Evolutionary conservation across 805 yeast species (phyloP), one percentile per base, ranked within the genome.

Genomic region (Kodamaea hsintzibuensis): DNA sequence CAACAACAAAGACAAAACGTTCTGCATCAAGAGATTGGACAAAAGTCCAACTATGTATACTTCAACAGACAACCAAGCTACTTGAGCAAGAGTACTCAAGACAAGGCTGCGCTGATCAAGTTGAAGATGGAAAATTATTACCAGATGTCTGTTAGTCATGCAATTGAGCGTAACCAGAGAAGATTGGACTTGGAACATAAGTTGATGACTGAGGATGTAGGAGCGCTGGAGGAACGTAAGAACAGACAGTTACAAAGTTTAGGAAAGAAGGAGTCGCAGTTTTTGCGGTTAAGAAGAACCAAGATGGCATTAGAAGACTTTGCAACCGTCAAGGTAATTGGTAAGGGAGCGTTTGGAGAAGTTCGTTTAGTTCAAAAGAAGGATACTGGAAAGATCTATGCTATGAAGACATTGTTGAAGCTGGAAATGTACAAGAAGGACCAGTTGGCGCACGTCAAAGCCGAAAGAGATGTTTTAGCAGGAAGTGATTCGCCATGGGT

Each of bases 341-440:
- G 99, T 49, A 95, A 95, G 69, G 99, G 99, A 58, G 97, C 99
- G 0, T 95, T 95, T 74, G 99, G 99, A 57, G 98, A 91, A 66
- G 99, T 95, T 37, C 82, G 98, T 57, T 77, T 95, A 51, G 98
- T 95, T 12, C 98, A 95, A 66, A 93, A 92, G 76, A 80, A 77
- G 51, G 99, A 95, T 70, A 88, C 95, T 0, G 96, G 97, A 51
- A 87, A 89, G 71, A 92, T 89, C 37, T 91, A 85, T 74, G 97
- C 96, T 48, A 95, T 90, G 99, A 91, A 91, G 72, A 92, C 97
- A 2, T 81, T 88, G 64, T 80, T 87, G 66, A 95, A 90, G 71
- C 81, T 88, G 50, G 99, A 95, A 71, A 91, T 95, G 96, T 91
- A 88, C 72, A 89, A 90, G 64, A 91, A 90, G 65, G 98, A 93